A percentile compares a stretch with the other conserved stretches of the same genome.
phyloP scores from a whole-genome alignment of 306 rosid genomes.

The Begonia peltatifolia region DNA sequence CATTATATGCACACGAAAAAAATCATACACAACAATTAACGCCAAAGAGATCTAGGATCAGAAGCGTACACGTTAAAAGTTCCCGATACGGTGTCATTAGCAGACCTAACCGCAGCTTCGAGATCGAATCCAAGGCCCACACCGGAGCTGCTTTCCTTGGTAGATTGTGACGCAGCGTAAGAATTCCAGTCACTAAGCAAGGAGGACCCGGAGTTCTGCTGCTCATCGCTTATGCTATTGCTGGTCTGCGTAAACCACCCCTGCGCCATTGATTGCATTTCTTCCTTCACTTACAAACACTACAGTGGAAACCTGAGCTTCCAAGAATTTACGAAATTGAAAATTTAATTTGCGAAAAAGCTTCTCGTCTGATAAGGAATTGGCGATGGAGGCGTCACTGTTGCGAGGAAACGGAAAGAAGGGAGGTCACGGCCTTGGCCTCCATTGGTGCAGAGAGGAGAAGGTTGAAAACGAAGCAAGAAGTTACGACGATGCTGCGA shows the following conservation, averaged over 20 bases:
- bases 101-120: constrained; percentile 86
- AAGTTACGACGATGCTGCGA: too few species aligned
- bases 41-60: constrained; percentile 1
- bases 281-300: constrained; percentile 6
- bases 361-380: too few species aligned
- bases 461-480: too few species aligned
- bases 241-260: constrained; percentile 55
- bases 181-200: constrained; percentile 75
- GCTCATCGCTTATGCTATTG: constrained; percentile 20
- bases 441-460: too few species aligned
- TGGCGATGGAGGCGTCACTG: too few species aligned
- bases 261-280: constrained; percentile 77
- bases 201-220: constrained; percentile 40
- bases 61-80: constrained; percentile 72
- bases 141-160: constrained; percentile 26
- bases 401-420: too few species aligned
- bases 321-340: too few species aligned
- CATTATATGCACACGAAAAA: neutral
- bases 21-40: neutral
- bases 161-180: constrained; percentile 48
- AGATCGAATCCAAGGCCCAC: constrained; percentile 55
- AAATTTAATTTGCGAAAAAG: too few species aligned
- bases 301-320: neutral
- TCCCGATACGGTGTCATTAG: constrained; percentile 71
- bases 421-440: too few species aligned